A percentile compares a stretch with the other conserved stretches of the same genome.
phyloP scores from a whole-genome alignment of 371 early-diverging fungal genomes.

The Mucor irregularis region DNA sequence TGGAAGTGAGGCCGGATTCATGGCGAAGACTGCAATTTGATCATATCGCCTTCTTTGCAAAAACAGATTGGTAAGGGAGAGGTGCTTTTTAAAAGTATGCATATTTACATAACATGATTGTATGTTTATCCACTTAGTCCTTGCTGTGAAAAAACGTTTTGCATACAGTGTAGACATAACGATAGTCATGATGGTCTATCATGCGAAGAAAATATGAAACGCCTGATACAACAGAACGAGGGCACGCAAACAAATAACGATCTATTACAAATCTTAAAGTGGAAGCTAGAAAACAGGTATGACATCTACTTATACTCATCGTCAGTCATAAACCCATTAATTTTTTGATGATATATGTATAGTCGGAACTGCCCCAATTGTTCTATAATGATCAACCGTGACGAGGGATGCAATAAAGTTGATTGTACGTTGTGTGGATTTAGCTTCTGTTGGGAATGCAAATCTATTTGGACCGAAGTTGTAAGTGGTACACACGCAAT shows the following conservation, averaged over 20 bases:
- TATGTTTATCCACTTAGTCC: conserved; percentile 20
- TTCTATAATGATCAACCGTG: conserved; percentile 66
- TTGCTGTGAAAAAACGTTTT: conserved; percentile 44
- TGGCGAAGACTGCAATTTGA: conserved; percentile 72
- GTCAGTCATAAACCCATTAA: neutral
- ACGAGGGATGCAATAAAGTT: conserved; percentile 76
- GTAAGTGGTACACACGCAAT: neutral
- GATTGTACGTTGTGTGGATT: conserved; percentile 70
- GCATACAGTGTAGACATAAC: conserved; percentile 60
- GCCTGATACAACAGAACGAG: conserved; percentile 15
- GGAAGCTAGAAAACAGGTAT: conserved; percentile 42
- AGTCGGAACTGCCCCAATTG: conserved; percentile 66
- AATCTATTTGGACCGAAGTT: conserved; percentile 31
- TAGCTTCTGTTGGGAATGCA: conserved; percentile 64
- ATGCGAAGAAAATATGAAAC: conserved; percentile 54
- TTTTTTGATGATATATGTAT: neutral
- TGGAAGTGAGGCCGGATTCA: conserved; percentile 61
- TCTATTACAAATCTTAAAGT: conserved; percentile 41
- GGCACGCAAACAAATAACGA: conserved; percentile 18
- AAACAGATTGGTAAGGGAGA: conserved; percentile 52
- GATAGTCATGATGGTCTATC: conserved; percentile 44
- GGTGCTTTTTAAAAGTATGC: no score
- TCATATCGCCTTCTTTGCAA: conserved; percentile 60
- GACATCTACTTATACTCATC: neutral
- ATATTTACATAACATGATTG: neutral